Percentiles rank a stretch among this genome's conserved stretches.
These are phyloP conservation scores for Phytophthora cactorum DNA, from an alignment of 352 stramenopile species.

Conservation along the genomic window DNA sequence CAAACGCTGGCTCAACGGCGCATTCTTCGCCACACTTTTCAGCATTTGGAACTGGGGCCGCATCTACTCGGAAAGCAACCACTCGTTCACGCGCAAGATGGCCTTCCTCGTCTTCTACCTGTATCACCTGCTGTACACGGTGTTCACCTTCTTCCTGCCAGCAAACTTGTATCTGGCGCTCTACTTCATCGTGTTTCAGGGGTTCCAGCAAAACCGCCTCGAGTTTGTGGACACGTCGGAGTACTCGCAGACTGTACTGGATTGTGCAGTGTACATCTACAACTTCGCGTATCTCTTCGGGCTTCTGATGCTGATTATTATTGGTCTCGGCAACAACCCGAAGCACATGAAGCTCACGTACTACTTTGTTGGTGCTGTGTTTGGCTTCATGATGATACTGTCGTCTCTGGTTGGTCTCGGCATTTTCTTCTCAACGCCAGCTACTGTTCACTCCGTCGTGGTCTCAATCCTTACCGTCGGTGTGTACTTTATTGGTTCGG, in stretches of 20 bases:
- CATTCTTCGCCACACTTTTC: slow-evolving; percentile 90
- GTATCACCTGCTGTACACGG: slow-evolving; percentile 77
- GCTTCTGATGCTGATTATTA: slow-evolving; percentile 85
- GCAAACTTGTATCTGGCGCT: slow-evolving; percentile 87
- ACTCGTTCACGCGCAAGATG: slow-evolving; percentile 75
- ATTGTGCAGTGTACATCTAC: slow-evolving; percentile 78
- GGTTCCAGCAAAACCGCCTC: slow-evolving; percentile 88
- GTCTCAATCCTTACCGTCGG: slow-evolving; percentile 75
- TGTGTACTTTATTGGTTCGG: slow-evolving; percentile 86
- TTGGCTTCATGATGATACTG: slow-evolving; percentile 84
- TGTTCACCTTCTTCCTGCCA: slow-evolving; percentile 77
- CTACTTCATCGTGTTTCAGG: slow-evolving; percentile 89
- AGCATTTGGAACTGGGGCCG: slow-evolving; percentile 87
- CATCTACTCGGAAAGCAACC: slow-evolving; percentile 84
- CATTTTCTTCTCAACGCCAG: slow-evolving; percentile 73
- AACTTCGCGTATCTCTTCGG: slow-evolving; percentile 83
- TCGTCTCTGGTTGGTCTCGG: slow-evolving; percentile 74
- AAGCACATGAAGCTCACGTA: slow-evolving; percentile 91
- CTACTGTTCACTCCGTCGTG: slow-evolving; percentile 58
- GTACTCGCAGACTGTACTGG: slow-evolving; percentile 60
- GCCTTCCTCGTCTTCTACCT: slow-evolving; percentile 78
- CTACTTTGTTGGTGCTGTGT: slow-evolving; percentile 77
- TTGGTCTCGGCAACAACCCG: slow-evolving; percentile 86
- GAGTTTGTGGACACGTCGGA: slow-evolving; percentile 82
- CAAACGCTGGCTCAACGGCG: slow-evolving; percentile 88